phyloP scores from a whole-genome alignment of 2,329 filamentous ascomycete species.

The Fusarium sp. region DNA sequence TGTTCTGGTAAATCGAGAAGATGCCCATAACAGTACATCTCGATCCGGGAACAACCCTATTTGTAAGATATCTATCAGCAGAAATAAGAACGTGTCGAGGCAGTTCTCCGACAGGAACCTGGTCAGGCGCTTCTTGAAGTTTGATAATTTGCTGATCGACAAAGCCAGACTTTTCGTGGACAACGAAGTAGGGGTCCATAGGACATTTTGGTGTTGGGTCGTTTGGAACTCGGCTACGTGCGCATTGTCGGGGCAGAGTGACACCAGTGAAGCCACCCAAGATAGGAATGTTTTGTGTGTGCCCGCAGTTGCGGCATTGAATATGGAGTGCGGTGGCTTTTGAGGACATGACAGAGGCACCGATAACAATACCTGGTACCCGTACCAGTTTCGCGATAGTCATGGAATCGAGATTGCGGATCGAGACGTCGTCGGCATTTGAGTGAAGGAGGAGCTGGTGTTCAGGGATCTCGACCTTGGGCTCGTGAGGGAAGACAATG shows the following conservation, averaged over 20 bases:
- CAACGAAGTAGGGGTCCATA: conserved; percentile 93
- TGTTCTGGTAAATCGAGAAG: conserved; percentile 97
- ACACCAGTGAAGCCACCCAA: conserved; percentile 89
- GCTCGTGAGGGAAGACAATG: conserved; percentile 86
- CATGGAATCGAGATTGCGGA: conserved; percentile 91
- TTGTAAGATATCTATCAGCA: conserved; percentile 95
- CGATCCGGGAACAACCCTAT: conserved; percentile 93
- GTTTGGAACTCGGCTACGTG: conserved; percentile 70
- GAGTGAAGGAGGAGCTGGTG: conserved; percentile 97
- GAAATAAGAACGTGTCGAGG: conserved; percentile 95
- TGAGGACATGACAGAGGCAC: conserved; percentile 94
- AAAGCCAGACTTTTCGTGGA: conserved; percentile 93
- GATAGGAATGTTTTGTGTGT: conserved; percentile 77
- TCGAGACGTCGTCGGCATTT: conserved; percentile 88
- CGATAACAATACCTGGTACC: conserved; percentile 97
- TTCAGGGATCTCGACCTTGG: conserved; percentile 78
- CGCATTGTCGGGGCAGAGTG: conserved; percentile 84
- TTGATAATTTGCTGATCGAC: conserved; percentile 99
- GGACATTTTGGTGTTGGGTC: conserved; percentile 83
- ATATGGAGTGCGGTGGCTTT: conserved; percentile 91
- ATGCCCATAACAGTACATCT: conserved; percentile 96
- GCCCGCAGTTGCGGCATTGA: conserved; percentile 87
- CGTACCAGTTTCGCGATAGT: conserved; percentile 95
- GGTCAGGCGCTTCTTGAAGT: conserved; percentile 95
- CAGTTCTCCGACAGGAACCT: conserved; percentile 96